phyloP scores from a whole-genome alignment of 2,329 filamentous ascomycete species.

The Xylaria digitata region DNA sequence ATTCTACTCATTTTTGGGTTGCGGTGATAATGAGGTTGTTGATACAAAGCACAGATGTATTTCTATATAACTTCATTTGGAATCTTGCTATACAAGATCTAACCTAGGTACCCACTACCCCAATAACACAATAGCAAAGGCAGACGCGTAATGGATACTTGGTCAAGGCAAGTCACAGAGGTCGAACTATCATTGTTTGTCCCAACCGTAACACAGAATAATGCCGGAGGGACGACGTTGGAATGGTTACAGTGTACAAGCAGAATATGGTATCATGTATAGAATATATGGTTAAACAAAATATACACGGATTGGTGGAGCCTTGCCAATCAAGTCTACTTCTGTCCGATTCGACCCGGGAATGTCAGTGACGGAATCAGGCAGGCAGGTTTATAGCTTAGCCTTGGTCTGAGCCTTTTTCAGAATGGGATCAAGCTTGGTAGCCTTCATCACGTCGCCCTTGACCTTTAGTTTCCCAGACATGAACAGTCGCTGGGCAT shows the following conservation, averaged over 20 bases:
- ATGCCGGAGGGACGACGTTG: neutral
- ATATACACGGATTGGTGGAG: slow-evolving; percentile 29
- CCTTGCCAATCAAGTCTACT: slow-evolving; percentile 13
- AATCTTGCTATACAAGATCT: no score
- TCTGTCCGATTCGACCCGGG: slow-evolving; percentile 24
- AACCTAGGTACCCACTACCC: neutral
- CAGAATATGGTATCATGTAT: slow-evolving; percentile 28
- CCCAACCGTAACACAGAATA: neutral
- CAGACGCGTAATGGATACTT: neutral
- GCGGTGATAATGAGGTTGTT: no score
- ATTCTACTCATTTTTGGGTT: no score
- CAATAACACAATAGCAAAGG: neutral
- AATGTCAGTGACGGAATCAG: neutral
- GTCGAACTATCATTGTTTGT: neutral
- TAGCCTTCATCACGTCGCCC: slow-evolving; percentile 98
- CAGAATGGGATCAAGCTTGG: slow-evolving; percentile 92
- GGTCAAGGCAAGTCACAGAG: neutral
- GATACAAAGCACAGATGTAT: no score
- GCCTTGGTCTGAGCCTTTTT: slow-evolving; percentile 87
- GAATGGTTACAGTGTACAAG: neutral
- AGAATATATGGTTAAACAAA: slow-evolving; percentile 29
- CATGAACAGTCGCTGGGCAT: slow-evolving; percentile 97
- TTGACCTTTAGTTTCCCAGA: slow-evolving; percentile 98
- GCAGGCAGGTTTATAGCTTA: slow-evolving; percentile 78
- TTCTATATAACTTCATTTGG: neutral